Conservation (phyloP, 768 basidiomycete species). For the Clitopilus passeckerianus region DNA sequence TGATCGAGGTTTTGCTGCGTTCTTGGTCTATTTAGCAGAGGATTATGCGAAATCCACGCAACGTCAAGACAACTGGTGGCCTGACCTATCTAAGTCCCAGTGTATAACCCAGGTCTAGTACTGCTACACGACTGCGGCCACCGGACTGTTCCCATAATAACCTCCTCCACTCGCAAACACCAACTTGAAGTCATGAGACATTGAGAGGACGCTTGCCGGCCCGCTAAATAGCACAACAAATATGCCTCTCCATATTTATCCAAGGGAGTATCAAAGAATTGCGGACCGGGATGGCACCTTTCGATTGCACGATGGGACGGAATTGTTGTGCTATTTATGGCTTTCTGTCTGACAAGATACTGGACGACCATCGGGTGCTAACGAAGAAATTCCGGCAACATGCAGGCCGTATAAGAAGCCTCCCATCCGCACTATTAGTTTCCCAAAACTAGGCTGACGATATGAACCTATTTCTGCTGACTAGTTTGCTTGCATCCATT, state of each 20-base stretch:
- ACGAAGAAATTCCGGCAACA: conserved; percentile 8
- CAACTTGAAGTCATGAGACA: too few species aligned
- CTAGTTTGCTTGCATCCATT: conserved; percentile 10
- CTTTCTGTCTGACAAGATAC: background rate
- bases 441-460: background rate
- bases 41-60: conserved; percentile 8
- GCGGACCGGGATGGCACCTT: background rate
- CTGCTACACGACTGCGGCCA: too few species aligned
- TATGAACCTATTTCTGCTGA: conserved; percentile 19
- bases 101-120: too few species aligned
- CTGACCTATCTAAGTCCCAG: background rate
- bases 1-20: conserved; percentile 1
- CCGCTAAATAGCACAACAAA: too few species aligned
- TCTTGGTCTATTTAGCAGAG: conserved; percentile 7
- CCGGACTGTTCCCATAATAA: too few species aligned
- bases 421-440: background rate
- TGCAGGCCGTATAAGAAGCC: background rate
- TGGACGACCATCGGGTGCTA: conserved; percentile 6
- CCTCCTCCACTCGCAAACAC: too few species aligned
- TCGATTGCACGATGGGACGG: background rate
- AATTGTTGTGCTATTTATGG: background rate
- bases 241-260: too few species aligned
- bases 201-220: too few species aligned
- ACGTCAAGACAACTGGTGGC: background rate
- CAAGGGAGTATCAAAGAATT: too few species aligned